Conservation (phyloP, 2,329 filamentous ascomycete genomes). For the Huntiella moniliformis region DNA sequence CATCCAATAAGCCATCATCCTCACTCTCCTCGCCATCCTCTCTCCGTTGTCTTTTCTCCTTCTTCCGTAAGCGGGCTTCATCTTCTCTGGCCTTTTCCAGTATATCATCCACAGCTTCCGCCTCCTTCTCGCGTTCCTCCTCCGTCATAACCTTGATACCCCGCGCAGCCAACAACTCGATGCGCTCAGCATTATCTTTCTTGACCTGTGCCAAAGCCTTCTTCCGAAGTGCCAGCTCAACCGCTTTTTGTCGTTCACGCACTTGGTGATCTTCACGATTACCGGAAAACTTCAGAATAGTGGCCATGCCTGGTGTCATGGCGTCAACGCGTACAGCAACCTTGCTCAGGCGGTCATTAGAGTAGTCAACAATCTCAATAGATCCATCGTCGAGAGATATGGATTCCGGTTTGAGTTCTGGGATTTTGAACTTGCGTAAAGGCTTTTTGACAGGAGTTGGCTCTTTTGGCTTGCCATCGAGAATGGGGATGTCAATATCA, state of each 20-base stretch:
- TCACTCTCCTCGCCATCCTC: constrained; percentile 29
- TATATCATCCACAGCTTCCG: constrained; percentile 71
- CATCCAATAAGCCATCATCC: constrained; percentile 35
- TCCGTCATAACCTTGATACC: constrained; percentile 67
- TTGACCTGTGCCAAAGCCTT: constrained; percentile 66
- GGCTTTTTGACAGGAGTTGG: constrained; percentile 12
- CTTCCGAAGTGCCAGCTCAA: constrained; percentile 48
- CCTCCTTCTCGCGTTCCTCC: constrained; percentile 69
- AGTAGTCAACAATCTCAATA: constrained; percentile 42
- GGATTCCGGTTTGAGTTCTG: constrained; percentile 15
- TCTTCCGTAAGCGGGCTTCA: constrained; percentile 56
- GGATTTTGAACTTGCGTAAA: constrained; percentile 16
- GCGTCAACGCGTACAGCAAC: constrained; percentile 14
- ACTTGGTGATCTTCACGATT: constrained; percentile 17
- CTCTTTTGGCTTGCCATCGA: constrained; percentile 14
- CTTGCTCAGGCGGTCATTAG: constrained; percentile 14
- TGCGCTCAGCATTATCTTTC: constrained; percentile 54
- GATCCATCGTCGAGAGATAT: constrained; percentile 30
- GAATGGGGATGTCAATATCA: background rate
- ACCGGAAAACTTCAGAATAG: constrained; percentile 19
- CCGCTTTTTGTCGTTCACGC: constrained; percentile 27
- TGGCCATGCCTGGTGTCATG: constrained; percentile 39
- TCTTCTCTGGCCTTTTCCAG: constrained; percentile 70
- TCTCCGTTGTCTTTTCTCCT: constrained; percentile 53
- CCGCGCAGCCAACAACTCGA: constrained; percentile 59